Percentiles rank a stretch among this genome's conserved stretches.
Conservation (phyloP, 1,284 basidiomycete genomes). For the Veloboletus limbatus region DNA sequence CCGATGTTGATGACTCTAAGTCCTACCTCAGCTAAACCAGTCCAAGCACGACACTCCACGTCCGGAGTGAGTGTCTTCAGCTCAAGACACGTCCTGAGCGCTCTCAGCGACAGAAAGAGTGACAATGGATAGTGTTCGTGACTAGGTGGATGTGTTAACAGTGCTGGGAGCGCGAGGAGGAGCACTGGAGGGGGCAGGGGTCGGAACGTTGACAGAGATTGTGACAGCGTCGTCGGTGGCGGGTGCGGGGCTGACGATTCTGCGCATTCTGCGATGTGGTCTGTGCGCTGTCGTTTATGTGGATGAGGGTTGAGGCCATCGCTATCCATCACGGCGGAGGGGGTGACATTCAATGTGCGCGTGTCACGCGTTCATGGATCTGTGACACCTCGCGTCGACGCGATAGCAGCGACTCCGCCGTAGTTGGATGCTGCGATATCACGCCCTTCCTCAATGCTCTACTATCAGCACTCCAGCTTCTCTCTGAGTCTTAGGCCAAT, state of each 20-base stretch:
- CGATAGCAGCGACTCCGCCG: too few species aligned
- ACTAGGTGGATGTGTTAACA: conserved; percentile 60
- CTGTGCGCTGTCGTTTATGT: conserved; percentile 27
- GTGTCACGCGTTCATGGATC: conserved; percentile 30
- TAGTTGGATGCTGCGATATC: too few species aligned
- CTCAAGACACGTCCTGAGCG: conserved; percentile 52
- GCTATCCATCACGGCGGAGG: conserved; percentile 22
- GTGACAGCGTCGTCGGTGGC: not conserved
- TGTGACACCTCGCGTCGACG: conserved; percentile 32
- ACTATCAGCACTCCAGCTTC: too few species aligned
- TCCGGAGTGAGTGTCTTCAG: conserved; percentile 51
- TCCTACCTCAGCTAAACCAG: conserved; percentile 62
- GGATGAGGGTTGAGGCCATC: conserved; percentile 24
- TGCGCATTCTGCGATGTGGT: not conserved
- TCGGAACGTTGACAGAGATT: conserved; percentile 11
- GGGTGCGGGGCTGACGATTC: not conserved
- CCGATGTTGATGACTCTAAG: conserved; percentile 51
- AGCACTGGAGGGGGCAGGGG: conserved; percentile 49
- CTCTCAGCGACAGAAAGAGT: conserved; percentile 51
- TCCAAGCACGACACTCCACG: conserved; percentile 67
- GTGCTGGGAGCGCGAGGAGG: conserved; percentile 56
- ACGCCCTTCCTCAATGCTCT: too few species aligned
- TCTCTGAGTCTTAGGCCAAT: too few species aligned
- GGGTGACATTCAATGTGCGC: conserved; percentile 26
- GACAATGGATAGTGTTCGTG: conserved; percentile 53